Base-by-base conservation (phyloP, 345 rosid species). In the Populus pruinosa region DNA sequence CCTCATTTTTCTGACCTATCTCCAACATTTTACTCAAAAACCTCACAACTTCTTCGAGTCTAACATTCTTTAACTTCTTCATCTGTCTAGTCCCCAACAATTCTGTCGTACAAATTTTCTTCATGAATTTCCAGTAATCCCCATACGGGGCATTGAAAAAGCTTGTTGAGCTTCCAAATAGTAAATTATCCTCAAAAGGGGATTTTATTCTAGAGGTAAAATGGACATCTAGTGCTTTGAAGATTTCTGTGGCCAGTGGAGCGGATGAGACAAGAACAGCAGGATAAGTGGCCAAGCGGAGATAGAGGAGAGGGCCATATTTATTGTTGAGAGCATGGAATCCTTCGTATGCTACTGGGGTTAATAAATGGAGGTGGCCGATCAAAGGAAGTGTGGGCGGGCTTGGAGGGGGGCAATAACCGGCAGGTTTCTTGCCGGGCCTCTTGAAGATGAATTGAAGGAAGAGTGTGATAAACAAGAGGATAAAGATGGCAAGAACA, bases 121-220 rank as follows among this genome's bases (percentile, higher is more conserved):
- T 87, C 88, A 87, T 84, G 85, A 87, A 84, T 72, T 70, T 82
- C 87, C 90, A 86, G 82, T 87, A 85, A 16, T 82, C 83, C 68
- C 86, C 89, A 49, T 84, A 84, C 29, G 86, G 83, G 23, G 83
- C 85, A 39, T 81, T 70, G 73, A 75, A 1, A 21, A 85, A 80
- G 10, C 87, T 67, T 7, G 43, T 82, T 13, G 65, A 68, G 21
- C 81, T 69, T 23, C 83, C 84, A 65, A 77, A 84, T 31, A 69
- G 81, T 61, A 84, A 1, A 1, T 72, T 69, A 27, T 82, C 82
- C 20, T 77, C 80, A n/a, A 84, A 82, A 16, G 76, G 43, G 55
- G 79, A 79, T 41, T 31, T 11, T 2, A 71, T 69, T n/a, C 80
- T 67, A 8, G 77, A 56, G 27, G 62, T 69, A 47, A 87, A 84